These are phyloP conservation scores for Solanum lycopersicoides DNA, from an alignment of 257 asterid genomes.

Conservation along the genomic window DNA sequence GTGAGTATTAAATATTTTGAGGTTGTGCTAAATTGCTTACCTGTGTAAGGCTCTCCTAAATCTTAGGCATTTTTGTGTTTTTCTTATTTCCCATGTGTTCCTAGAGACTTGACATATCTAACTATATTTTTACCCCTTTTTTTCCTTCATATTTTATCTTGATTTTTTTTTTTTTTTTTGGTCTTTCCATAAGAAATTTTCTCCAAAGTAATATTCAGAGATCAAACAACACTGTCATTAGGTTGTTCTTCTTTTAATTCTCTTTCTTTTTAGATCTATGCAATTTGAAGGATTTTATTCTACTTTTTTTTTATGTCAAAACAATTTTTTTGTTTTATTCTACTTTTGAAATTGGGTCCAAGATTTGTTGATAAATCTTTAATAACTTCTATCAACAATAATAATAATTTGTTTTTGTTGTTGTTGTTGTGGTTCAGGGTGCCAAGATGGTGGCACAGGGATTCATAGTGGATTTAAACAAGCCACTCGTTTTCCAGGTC, in stretches of 20 bases:
- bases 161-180: not conserved
- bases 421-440: not conserved
- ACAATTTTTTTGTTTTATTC: not conserved
- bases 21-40: not conserved
- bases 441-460: slow-evolving; percentile 49
- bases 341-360: not conserved
- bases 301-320: not conserved
- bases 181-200: not conserved
- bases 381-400: not conserved
- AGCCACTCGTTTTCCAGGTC: slow-evolving; percentile 91
- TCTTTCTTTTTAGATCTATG: not conserved
- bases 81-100: not conserved
- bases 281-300: too few relatives aligned
- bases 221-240: not conserved
- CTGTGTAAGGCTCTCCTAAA: not conserved
- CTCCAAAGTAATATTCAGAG: not conserved
- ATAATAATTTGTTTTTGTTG: too few relatives aligned
- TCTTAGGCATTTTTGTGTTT: not conserved
- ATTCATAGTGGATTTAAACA: slow-evolving; percentile 62
- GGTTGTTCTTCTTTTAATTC: not conserved
- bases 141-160: not conserved
- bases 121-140: not conserved
- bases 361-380: not conserved
- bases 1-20: not conserved
- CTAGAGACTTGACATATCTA: not conserved